phyloP scores from a whole-genome alignment of 306 rosid genomes.

The Boehmeria nivea region DNA sequence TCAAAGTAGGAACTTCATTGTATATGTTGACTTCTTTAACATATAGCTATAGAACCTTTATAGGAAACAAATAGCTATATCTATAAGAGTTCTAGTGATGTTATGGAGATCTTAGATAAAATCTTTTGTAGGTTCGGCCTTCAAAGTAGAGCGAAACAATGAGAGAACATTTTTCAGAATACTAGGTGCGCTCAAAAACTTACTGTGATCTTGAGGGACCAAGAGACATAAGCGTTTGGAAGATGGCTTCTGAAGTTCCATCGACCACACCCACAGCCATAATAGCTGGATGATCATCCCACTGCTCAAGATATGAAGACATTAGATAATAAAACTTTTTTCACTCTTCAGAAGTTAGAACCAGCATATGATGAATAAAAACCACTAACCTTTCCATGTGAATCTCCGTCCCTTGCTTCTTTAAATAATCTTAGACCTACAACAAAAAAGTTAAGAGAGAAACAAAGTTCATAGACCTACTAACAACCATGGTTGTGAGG shows the following conservation, averaged over 20 bases:
- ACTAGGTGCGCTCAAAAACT: slow-evolving; percentile 18
- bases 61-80: not conserved
- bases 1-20: not conserved
- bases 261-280: slow-evolving; percentile 90
- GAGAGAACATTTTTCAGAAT: not conserved
- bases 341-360: slow-evolving; percentile 4
- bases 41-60: not conserved
- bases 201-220: slow-evolving; percentile 88
- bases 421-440: slow-evolving; percentile 79
- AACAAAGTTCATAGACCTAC: not conserved
- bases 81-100: not conserved
- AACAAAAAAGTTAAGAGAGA: not conserved
- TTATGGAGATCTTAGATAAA: not conserved
- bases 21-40: not conserved
- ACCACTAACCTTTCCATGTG: slow-evolving; percentile 52
- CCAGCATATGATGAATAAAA: slow-evolving; percentile 19
- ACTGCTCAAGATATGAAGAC: slow-evolving; percentile 44
- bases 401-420: slow-evolving; percentile 70
- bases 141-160: not conserved
- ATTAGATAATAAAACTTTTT: not conserved
- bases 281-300: slow-evolving; percentile 80
- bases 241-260: slow-evolving; percentile 80
- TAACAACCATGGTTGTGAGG: too few relatives aligned
- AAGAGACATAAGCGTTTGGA: slow-evolving; percentile 76
- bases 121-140: not conserved